Evolutionary conservation across 805 yeast genomes (phyloP), one percentile per base, ranked within the genome.

Genomic region (Cyberlindnera mississippiensis): DNA sequence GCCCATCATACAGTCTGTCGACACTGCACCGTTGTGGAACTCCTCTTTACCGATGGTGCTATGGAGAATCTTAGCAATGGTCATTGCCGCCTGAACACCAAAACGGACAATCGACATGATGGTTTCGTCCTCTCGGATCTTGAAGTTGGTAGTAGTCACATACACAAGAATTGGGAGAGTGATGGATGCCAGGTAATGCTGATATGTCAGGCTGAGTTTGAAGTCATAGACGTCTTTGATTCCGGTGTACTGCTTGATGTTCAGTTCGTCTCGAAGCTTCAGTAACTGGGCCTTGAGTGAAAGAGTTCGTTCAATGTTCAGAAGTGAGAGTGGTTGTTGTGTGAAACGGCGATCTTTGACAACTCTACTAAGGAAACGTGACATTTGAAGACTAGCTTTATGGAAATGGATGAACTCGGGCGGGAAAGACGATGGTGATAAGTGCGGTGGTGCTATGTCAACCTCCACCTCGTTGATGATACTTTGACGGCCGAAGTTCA

Each of bases 401-500:
- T 64, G 66, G 46, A 59, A 70, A 9, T 53, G 52, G 38, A 52
- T 46, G 37, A 52, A 54, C 14, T 50, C 59, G 12, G 55, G 54
- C 35, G 24, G 24, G 63, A 63, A 5, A 47, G 40, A 35, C 59
- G 33, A 19, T 15, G 27, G 19, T 6, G 41, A 9, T 15, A 57
- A 11, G 28, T 53, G 52, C 9, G 76, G 75, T 30, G 66, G 60
- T 14, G 61, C 69, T 33, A 71, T 58, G 47, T 68, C 73, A 33
- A 71, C 67, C 29, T 71, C 76, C 38, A 67, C 68, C 55, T 69
- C 67, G 14, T 63, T 66, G 36, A 72, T 60, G n/a, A 67, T 66
- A 41, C 71, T 61, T 5, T 73, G 69, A 31, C 76, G 56, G 13
- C 76, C 78, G 55, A 72, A 67, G 7, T 70, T 67, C 29, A 71